Percentiles rank a stretch among this genome's conserved stretches.
Evolutionary conservation across 345 rosid species (phyloP).

Genomic region (Eucalyptus cloeziana): DNA sequence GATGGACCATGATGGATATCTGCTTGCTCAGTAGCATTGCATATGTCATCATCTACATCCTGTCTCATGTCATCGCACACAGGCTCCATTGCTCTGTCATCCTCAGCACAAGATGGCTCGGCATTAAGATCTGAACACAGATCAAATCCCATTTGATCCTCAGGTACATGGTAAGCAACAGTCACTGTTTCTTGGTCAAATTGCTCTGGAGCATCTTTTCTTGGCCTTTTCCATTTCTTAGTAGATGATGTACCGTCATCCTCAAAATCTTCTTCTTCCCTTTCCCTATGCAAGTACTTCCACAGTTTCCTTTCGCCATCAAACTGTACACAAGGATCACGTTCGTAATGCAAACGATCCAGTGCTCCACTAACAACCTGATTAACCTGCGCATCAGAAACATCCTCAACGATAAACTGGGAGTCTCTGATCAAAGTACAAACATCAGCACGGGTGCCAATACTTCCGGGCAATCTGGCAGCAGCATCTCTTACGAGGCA

Average conservation of each 20-base stretch:
- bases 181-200: slow-evolving; percentile 65
- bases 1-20: slow-evolving; percentile 25
- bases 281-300: slow-evolving; percentile 91
- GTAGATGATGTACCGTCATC: slow-evolving; percentile 99
- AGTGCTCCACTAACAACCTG: slow-evolving; percentile 97
- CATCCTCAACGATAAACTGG: slow-evolving; percentile 87
- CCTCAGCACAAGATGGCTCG: slow-evolving; percentile 33
- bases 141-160: slow-evolving; percentile 56
- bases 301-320: slow-evolving; percentile 93
- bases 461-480: slow-evolving; percentile 93
- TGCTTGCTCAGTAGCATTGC: slow-evolving; percentile 22
- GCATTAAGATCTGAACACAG: slow-evolving; percentile 55
- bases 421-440: slow-evolving; percentile 95
- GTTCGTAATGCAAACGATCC: slow-evolving; percentile 98
- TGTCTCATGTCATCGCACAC: slow-evolving; percentile 27
- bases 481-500: slow-evolving; percentile 99
- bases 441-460: slow-evolving; percentile 99
- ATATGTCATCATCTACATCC: slow-evolving; percentile 38
- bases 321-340: slow-evolving; percentile 97
- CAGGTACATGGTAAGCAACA: slow-evolving; percentile 43
- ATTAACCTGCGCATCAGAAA: slow-evolving; percentile 85
- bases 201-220: slow-evolving; percentile 81
- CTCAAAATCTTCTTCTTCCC: slow-evolving; percentile 99
- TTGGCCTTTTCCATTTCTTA: slow-evolving; percentile 98
- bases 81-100: slow-evolving; percentile 32